Evolutionary conservation across 2,329 filamentous ascomycete species (phyloP).

Genomic region (Aspergillus neotritici): DNA sequence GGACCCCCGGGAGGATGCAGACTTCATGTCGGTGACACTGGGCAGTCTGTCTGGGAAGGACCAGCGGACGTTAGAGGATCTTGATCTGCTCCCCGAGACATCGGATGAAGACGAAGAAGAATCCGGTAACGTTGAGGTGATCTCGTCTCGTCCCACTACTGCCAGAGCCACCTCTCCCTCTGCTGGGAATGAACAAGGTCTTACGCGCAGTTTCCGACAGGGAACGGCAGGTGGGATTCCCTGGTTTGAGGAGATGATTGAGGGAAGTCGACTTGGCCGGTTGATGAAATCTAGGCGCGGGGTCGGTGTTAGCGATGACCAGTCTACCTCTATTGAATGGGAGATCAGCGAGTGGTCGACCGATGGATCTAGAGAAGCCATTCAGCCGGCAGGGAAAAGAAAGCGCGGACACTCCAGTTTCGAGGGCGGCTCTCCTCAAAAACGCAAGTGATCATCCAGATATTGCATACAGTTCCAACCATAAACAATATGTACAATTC

Average conservation of each 20-base stretch:
- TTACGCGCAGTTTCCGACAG: conserved; percentile 33
- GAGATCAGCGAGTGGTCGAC: conserved; percentile 70
- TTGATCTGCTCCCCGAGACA: conserved; percentile 61
- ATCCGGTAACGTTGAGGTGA: conserved; percentile 25
- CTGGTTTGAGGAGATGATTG: conserved; percentile 79
- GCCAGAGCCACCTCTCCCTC: conserved; percentile 20
- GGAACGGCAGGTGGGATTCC: conserved; percentile 56
- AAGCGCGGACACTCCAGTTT: conserved; percentile 23
- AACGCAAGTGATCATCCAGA: too few species aligned
- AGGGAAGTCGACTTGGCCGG: conserved; percentile 66
- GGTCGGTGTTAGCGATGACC: conserved; percentile 57
- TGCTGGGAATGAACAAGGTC: conserved; percentile 10
- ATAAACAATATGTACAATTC: too few species aligned
- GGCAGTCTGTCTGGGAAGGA: conserved; percentile 69
- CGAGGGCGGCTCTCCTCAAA: not conserved
- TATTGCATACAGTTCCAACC: too few species aligned
- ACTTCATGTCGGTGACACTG: conserved; percentile 76
- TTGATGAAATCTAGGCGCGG: conserved; percentile 57
- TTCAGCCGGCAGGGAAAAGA: conserved; percentile 25
- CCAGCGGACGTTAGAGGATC: conserved; percentile 64
- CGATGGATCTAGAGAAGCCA: conserved; percentile 30
- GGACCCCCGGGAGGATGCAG: conserved; percentile 61
- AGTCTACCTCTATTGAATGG: conserved; percentile 67
- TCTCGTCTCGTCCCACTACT: conserved; percentile 11
- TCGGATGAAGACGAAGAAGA: conserved; percentile 10